Evolutionary conservation across 2,329 filamentous ascomycete genomes (phyloP).

Genomic region (Penicillium concentricum): DNA sequence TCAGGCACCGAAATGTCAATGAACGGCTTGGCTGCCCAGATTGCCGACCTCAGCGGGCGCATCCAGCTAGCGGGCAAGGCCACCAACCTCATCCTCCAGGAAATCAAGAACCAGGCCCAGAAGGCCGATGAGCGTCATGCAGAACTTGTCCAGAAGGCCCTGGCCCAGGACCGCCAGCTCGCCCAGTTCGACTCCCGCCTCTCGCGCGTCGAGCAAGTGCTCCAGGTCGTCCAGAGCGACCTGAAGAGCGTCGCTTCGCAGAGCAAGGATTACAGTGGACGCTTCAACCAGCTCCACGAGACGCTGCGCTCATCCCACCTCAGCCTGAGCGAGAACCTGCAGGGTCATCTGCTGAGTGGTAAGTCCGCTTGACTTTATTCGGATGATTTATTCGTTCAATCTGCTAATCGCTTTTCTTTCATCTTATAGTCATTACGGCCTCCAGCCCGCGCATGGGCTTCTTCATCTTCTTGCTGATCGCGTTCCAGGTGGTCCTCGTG

Average conservation of each 20-base stretch:
- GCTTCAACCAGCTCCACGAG: constrained; percentile 55
- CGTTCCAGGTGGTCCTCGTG: constrained; percentile 69
- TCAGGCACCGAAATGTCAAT: constrained; percentile 28
- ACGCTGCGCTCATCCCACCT: constrained; percentile 55
- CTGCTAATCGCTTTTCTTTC: constrained; percentile 1
- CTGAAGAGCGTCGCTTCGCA: constrained; percentile 50
- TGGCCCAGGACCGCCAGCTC: constrained; percentile 30
- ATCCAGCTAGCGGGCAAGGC: constrained; percentile 64
- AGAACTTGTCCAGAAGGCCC: constrained; percentile 46
- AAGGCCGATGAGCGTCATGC: constrained; percentile 55
- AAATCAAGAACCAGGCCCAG: constrained; percentile 53
- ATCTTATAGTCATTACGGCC: constrained; percentile 48
- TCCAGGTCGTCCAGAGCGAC: constrained; percentile 54
- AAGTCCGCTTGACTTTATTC: constrained; percentile 29
- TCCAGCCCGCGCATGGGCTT: constrained; percentile 59
- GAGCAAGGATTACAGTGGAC: constrained; percentile 56
- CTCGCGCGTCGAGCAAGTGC: constrained; percentile 53
- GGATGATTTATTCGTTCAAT: neutral
- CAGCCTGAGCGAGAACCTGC: constrained; percentile 53
- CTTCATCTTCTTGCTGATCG: constrained; percentile 70
- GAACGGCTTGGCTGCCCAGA: constrained; percentile 56
- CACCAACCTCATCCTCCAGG: constrained; percentile 55
- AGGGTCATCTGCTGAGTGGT: constrained; percentile 51
- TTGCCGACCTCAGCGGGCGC: constrained; percentile 80
- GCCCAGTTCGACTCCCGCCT: constrained; percentile 41